Percentiles rank a stretch among this genome's conserved stretches.
Conservation (phyloP, 2,329 filamentous ascomycete genomes). For the Fusarium citri region DNA sequence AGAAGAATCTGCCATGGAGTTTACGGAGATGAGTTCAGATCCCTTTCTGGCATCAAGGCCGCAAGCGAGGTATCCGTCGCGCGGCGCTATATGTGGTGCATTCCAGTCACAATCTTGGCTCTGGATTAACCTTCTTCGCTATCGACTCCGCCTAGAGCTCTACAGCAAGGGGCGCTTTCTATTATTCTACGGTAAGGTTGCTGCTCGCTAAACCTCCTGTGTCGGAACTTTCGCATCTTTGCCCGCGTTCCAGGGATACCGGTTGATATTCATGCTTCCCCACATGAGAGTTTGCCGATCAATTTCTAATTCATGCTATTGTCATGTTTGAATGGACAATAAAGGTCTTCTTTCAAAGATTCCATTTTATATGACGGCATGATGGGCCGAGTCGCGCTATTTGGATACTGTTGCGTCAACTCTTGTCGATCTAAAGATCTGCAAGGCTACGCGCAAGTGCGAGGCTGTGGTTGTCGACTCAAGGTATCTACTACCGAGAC, state of each 20-base stretch:
- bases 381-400: neutral
- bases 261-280: neutral
- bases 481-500: neutral
- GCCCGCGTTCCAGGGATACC: neutral
- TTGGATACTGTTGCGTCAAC: neutral
- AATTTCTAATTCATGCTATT: neutral
- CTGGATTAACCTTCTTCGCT: neutral
- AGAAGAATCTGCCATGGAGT: neutral
- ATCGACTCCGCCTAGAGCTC: neutral
- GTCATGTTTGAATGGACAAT: neutral
- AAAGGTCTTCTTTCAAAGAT: neutral
- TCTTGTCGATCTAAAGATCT: neutral
- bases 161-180: neutral
- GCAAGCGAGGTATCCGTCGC: neutral
- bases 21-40: neutral
- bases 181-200: slow-evolving; percentile 16
- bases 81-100: slow-evolving; percentile 5
- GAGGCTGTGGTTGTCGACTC: neutral
- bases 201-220: neutral
- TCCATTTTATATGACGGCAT: neutral
- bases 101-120: slow-evolving; percentile 15
- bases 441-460: neutral
- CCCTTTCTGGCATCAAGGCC: neutral
- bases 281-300: neutral
- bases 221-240: neutral